Percentiles rank a stretch among this genome's conserved stretches.
Evolutionary conservation across 2,329 filamentous ascomycete genomes (phyloP).

Genomic region (Cladophialophora psammophila): DNA sequence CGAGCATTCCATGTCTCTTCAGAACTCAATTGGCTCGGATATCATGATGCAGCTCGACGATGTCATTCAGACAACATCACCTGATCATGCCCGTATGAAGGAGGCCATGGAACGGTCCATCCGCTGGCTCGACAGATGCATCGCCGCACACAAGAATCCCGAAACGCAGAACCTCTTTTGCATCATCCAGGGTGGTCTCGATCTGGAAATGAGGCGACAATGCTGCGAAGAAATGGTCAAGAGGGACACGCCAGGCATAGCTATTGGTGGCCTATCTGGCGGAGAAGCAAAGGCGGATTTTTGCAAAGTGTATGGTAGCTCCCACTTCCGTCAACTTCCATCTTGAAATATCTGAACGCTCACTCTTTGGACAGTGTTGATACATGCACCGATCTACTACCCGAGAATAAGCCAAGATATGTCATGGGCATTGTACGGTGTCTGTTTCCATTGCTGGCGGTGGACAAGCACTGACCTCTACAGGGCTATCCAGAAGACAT

Average conservation of each 20-base stretch:
- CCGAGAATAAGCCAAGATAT: constrained; percentile 92
- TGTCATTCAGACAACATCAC: constrained; percentile 94
- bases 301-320: constrained; percentile 72
- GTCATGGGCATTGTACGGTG: constrained; percentile 86
- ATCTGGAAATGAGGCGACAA: constrained; percentile 81
- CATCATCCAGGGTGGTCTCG: constrained; percentile 95
- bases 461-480: constrained; percentile 14
- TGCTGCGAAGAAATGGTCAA: constrained; percentile 89
- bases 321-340: constrained; percentile 14
- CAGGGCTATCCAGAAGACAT: constrained; percentile 93
- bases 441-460: background rate
- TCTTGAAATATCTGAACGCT: background rate
- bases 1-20: constrained; percentile 93
- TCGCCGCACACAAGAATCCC: constrained; percentile 84
- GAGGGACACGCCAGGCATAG: constrained; percentile 91
- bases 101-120: constrained; percentile 95
- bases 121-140: constrained; percentile 94
- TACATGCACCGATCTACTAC: constrained; percentile 83
- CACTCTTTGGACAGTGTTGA: constrained; percentile 62
- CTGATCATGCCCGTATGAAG: constrained; percentile 83
- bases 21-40: constrained; percentile 97
- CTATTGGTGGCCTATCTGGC: constrained; percentile 92
- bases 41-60: constrained; percentile 99
- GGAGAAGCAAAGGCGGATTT: constrained; percentile 94
- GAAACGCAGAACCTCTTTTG: constrained; percentile 92